These are phyloP conservation scores for Apiotrichum brassicae DNA, from an alignment of 1,284 basidiomycete species.

Conservation along the genomic window DNA sequence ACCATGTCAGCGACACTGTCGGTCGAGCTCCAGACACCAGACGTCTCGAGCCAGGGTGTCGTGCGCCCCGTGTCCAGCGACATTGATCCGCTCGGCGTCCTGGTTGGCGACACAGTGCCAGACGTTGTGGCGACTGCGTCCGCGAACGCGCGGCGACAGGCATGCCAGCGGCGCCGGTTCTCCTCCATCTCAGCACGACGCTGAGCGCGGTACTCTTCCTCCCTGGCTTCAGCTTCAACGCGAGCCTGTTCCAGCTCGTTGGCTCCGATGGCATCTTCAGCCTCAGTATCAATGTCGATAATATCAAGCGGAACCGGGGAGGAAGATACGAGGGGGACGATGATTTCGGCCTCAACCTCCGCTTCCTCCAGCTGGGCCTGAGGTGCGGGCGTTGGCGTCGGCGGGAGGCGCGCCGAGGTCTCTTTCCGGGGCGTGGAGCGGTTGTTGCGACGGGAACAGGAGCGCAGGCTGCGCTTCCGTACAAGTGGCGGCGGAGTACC, in stretches of 20 bases:
- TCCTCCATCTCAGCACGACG: conserved; percentile 31
- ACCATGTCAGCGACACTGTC: conserved; percentile 11
- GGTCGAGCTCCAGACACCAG: conserved; percentile 5
- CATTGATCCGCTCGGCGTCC: conserved; percentile 1
- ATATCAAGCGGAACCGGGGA: not conserved
- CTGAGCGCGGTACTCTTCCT: conserved; percentile 30
- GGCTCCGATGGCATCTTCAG: conserved; percentile 31
- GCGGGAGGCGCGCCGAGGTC: conserved; percentile 1
- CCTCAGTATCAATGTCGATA: conserved; percentile 14
- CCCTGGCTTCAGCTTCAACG: conserved; percentile 34
- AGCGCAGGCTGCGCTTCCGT: conserved; percentile 14
- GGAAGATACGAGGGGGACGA: not conserved
- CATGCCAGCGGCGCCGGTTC: conserved; percentile 27
- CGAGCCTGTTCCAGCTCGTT: conserved; percentile 35
- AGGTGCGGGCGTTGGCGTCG: conserved; percentile 7
- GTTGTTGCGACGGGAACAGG: conserved; percentile 6
- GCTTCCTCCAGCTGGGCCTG: conserved; percentile 7
- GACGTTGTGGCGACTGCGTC: conserved; percentile 9
- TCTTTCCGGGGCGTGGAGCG: conserved; percentile 14
- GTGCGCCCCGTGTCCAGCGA: conserved; percentile 2
- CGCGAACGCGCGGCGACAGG: conserved; percentile 27
- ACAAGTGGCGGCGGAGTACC: conserved; percentile 11
- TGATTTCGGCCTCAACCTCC: too few species aligned
- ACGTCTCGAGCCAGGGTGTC: conserved; percentile 13
- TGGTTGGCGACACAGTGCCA: conserved; percentile 6